Base-by-base conservation (phyloP, 2,329 filamentous ascomycete genomes). In the Cordyceps javanica region DNA sequence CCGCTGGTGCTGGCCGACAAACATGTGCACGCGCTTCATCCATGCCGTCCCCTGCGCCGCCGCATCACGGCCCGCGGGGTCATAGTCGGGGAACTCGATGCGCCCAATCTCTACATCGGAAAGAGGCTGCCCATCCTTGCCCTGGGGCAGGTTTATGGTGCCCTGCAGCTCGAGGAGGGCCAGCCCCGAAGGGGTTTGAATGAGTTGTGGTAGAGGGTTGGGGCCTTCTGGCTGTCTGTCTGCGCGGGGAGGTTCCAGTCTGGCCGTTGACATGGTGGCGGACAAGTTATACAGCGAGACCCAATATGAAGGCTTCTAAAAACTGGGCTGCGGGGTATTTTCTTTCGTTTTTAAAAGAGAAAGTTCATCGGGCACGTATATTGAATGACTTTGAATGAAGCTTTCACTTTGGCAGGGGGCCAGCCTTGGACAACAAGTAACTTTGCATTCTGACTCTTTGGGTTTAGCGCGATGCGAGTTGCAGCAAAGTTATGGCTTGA, bases 131-230 rank as follows among this genome's bases (percentile, higher is more conserved):
- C 70, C 62, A 53, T 74, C 64, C 10, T 64, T 61, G 25, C 72
- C 66, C 2, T 73, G 62, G 8, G 90, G 86, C 1, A 91, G 77
- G 71, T 95, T 93, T 73, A 99, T 87, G 14, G 85, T 90, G 60
- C 92, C 94, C 77, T 99, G 94, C 14, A 99, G 83, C 74, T 97
- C 94, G 58, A 99, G 78, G 46, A 99, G 79, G 19, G 93, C 93
- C 41, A 97, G 82, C 52, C 94, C 94, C 0, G 89, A 86, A 0
- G 94, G 94, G 1, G 93, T 97, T 65, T 92, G 89, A 16, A 97
- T 82, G 61, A 96, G 79, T n/a, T 81, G 72, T 1, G 94, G 94
- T 5, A 97, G 82, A 4, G 89, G 86, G 59, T 72, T 80, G 2
- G 66, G 55, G n/a, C 62, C 39, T 19, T 36, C 42, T 6, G 64